Conservation (phyloP, 2,329 filamentous ascomycete species). For the Alternaria burnsii region DNA sequence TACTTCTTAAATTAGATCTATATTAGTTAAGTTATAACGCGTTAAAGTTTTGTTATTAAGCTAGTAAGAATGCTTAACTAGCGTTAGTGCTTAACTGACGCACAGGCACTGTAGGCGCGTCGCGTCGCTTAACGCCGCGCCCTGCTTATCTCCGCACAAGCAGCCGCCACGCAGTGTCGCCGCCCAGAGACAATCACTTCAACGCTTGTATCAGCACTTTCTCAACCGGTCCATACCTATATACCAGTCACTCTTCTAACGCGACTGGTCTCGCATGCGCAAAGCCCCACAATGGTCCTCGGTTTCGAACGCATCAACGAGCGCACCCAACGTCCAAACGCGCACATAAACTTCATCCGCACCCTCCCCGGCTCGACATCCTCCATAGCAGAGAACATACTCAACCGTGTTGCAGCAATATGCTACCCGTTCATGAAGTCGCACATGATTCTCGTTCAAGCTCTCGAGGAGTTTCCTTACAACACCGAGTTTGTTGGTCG, state of each 20-base stretch:
- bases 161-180: conserved; percentile 1
- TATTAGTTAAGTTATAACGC: too few relatives aligned
- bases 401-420: conserved; percentile 66
- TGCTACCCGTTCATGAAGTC: conserved; percentile 69
- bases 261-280: background rate
- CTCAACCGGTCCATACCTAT: background rate
- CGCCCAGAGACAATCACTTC: conserved; percentile 2
- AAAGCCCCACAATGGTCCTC: conserved; percentile 68
- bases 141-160: conserved; percentile 8
- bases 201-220: too few relatives aligned
- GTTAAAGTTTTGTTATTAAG: too few relatives aligned
- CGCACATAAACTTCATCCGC: conserved; percentile 85
- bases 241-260: background rate
- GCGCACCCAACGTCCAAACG: conserved; percentile 76
- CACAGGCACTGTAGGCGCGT: too few relatives aligned
- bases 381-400: conserved; percentile 43
- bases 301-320: conserved; percentile 83
- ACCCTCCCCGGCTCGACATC: conserved; percentile 68
- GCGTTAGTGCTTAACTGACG: too few relatives aligned
- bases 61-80: too few relatives aligned
- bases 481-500: conserved; percentile 86
- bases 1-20: too few relatives aligned
- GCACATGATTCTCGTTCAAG: conserved; percentile 57
- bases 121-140: conserved; percentile 9
- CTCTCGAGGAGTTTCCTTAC: conserved; percentile 80